Conservation (phyloP, 2,329 filamentous ascomycete genomes). For the Chaetothyriales sp. region DNA sequence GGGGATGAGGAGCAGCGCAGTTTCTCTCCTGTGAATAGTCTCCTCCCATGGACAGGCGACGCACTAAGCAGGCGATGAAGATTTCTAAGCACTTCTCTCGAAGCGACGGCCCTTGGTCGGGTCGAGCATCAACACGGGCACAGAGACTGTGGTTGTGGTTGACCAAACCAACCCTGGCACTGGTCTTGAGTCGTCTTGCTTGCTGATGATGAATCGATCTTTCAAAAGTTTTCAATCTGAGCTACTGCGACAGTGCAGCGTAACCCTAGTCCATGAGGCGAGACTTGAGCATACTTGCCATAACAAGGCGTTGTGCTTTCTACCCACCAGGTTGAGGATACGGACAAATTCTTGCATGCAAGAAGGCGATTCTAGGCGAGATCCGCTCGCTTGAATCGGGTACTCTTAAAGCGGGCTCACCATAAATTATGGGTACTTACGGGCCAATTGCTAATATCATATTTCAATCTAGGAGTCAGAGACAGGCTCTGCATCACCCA, state of each 20-base stretch:
- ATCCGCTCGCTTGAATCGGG: not conserved
- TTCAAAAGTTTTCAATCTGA: slow-evolving; percentile 16
- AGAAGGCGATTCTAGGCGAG: not conserved
- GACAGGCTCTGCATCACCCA: not conserved
- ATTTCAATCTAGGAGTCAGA: not conserved
- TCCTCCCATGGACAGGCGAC: slow-evolving; percentile 1
- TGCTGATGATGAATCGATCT: not conserved
- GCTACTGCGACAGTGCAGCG: slow-evolving; percentile 6
- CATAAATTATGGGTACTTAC: too few relatives aligned
- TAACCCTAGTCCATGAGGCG: slow-evolving; percentile 1
- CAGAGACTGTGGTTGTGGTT: slow-evolving; percentile 6
- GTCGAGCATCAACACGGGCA: slow-evolving; percentile 4
- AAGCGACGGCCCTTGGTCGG: slow-evolving; percentile 5
- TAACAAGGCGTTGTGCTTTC: not conserved
- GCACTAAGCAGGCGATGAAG: slow-evolving; percentile 10
- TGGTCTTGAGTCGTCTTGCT: slow-evolving; percentile 4
- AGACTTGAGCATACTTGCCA: not conserved
- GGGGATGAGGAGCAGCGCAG: not conserved
- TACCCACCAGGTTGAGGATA: not conserved
- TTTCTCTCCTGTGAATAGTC: slow-evolving; percentile 2
- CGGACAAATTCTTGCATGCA: not conserved
- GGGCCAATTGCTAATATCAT: too few relatives aligned
- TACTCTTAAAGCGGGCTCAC: too few relatives aligned
- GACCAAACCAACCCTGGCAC: slow-evolving; percentile 8
- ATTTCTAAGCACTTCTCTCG: slow-evolving; percentile 7